Conservation (phyloP, 78 protist species). For the Dictyostelium intermedium region DNA sequence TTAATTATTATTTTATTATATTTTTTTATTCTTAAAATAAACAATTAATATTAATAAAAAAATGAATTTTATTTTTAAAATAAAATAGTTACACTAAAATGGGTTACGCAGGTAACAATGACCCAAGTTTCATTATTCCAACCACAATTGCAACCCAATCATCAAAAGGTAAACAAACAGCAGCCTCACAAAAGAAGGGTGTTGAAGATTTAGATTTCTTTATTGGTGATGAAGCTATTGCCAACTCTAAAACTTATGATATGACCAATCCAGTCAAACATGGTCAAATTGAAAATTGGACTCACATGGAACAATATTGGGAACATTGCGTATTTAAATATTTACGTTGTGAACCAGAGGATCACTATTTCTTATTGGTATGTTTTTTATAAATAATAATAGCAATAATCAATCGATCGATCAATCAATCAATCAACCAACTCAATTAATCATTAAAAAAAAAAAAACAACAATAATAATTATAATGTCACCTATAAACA, state of each 20-base stretch:
- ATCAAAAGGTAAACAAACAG: slow-evolving; percentile 79
- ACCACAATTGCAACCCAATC: slow-evolving; percentile 92
- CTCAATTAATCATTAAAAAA: background rate
- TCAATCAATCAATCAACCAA: background rate
- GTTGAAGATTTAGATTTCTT: slow-evolving; percentile 98
- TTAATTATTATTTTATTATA: background rate
- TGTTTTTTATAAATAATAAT: background rate
- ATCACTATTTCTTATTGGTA: slow-evolving; percentile 95
- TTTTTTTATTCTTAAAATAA: background rate
- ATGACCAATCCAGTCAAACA: slow-evolving; percentile 94
- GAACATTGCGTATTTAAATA: slow-evolving; percentile 98
- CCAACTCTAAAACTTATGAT: slow-evolving; percentile 82
- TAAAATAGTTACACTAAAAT: slow-evolving; percentile 97
- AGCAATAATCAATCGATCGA: no score
- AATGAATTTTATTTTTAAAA: background rate
- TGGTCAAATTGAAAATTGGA: slow-evolving; percentile 98
- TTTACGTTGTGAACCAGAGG: slow-evolving; percentile 99
- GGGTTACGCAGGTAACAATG: slow-evolving; percentile 98
- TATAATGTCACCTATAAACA: no score
- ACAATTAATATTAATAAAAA: background rate
- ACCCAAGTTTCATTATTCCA: slow-evolving; percentile 97
- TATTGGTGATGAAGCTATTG: slow-evolving; percentile 97
- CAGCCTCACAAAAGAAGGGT: slow-evolving; percentile 87
- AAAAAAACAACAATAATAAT: background rate
- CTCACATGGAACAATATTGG: slow-evolving; percentile 98